Conservation (phyloP, 768 basidiomycete species). For the Tulasnella sp. region DNA sequence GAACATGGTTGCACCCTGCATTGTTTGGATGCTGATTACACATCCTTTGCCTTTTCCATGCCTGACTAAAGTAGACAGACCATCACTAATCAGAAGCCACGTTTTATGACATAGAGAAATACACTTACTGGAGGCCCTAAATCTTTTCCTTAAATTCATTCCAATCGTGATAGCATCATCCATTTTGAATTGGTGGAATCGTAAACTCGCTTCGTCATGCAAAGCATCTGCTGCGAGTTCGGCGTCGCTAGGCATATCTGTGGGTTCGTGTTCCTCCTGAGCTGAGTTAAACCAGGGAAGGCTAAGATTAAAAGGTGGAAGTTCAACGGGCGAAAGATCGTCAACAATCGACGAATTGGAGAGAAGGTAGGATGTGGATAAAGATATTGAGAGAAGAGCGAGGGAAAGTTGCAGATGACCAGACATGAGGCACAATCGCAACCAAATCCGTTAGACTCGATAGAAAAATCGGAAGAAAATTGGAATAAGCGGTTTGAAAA, state of each 20-base stretch:
- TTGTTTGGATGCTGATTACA: conserved; percentile 55
- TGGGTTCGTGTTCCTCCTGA: background rate
- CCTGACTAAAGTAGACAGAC: background rate
- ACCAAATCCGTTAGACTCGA: no score
- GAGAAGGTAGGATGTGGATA: conserved; percentile 11
- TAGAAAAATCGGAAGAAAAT: no score
- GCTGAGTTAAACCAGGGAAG: background rate
- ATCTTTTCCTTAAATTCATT: conserved; percentile 53
- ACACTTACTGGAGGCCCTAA: conserved; percentile 40
- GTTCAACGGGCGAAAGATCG: background rate
- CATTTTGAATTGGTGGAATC: conserved; percentile 61
- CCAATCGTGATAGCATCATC: conserved; percentile 63
- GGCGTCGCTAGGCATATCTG: conserved; percentile 13
- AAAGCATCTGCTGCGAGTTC: conserved; percentile 33
- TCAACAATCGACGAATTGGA: background rate
- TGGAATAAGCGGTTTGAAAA: no score
- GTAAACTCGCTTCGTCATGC: conserved; percentile 52
- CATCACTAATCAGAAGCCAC: background rate
- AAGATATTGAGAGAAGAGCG: conserved; percentile 13
- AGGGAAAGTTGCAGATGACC: conserved; percentile 4
- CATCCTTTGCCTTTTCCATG: conserved; percentile 41
- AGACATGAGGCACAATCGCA: no score
- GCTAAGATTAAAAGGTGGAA: background rate
- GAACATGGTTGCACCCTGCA: conserved; percentile 62
- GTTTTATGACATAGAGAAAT: background rate